Evolutionary conservation across 306 rosid species (phyloP).

Genomic region (Lagenaria siceraria): DNA sequence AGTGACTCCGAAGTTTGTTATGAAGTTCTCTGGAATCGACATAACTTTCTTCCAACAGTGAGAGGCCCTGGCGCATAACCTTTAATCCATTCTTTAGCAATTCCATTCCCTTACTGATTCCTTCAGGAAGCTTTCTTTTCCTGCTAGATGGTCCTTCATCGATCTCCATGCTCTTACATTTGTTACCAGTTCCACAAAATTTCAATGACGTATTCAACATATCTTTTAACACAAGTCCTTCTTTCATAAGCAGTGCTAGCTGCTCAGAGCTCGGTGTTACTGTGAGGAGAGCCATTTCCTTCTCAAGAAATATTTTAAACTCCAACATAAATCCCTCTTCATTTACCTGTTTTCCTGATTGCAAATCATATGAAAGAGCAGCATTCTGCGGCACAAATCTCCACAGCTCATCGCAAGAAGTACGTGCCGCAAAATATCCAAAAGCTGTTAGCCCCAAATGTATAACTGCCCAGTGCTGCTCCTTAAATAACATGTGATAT

Average conservation of each 20-base stretch:
- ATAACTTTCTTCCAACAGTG: conserved; percentile 48
- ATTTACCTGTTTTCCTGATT: conserved; percentile 39
- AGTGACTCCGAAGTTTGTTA: conserved; percentile 33
- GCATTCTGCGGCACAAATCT: conserved; percentile 65
- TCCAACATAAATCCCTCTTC: conserved; percentile 51
- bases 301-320: conserved; percentile 51
- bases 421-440: conserved; percentile 55
- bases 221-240: conserved; percentile 54
- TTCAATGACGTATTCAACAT: conserved; percentile 31
- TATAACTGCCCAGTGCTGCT: conserved; percentile 70
- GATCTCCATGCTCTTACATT: conserved; percentile 34
- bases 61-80: conserved; percentile 54
- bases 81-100: conserved; percentile 56
- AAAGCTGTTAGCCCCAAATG: conserved; percentile 69
- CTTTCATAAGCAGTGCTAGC: conserved; percentile 46
- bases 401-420: conserved; percentile 62
- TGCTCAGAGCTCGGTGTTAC: conserved; percentile 42
- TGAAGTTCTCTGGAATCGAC: conserved; percentile 35
- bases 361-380: conserved; percentile 63
- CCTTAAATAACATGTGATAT: conserved; percentile 64
- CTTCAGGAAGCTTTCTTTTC: conserved; percentile 70
- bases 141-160: conserved; percentile 28
- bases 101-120: conserved; percentile 63
- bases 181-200: conserved; percentile 17
- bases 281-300: conserved; percentile 52